phyloP scores from a whole-genome alignment of 2,329 filamentous ascomycete species.

The Ceratocystis alfenasii region DNA sequence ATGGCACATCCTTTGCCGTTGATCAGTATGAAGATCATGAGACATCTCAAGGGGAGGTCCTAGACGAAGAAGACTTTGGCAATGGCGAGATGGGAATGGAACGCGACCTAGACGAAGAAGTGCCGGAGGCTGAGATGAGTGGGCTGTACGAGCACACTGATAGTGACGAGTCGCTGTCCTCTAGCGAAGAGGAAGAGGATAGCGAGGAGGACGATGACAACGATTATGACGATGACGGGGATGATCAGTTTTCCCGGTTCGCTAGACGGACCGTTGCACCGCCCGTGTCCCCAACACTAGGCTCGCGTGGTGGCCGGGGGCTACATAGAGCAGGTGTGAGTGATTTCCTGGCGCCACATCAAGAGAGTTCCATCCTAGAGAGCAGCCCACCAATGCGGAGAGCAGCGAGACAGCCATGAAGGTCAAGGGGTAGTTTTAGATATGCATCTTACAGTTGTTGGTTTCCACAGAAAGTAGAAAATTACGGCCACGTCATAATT shows the following conservation, averaged over 20 bases:
- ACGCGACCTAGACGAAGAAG: constrained; percentile 58
- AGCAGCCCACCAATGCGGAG: constrained; percentile 36
- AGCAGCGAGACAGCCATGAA: constrained; percentile 11
- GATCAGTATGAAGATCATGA: constrained; percentile 16
- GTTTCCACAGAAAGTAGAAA: neutral
- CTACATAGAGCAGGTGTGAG: constrained; percentile 45
- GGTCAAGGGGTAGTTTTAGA: neutral
- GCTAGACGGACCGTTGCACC: constrained; percentile 25
- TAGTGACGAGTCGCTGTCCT: constrained; percentile 52
- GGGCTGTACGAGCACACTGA: constrained; percentile 67
- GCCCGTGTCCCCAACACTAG: constrained; percentile 32
- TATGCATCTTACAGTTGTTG: too few relatives aligned
- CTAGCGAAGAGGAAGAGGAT: constrained; percentile 35
- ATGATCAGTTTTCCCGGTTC: constrained; percentile 18
- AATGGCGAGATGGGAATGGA: constrained; percentile 45
- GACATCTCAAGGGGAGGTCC: constrained; percentile 37
- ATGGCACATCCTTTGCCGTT: constrained; percentile 34
- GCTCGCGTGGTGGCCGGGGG: constrained; percentile 26
- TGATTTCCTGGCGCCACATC: constrained; percentile 39
- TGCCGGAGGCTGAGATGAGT: constrained; percentile 48
- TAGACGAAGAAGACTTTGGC: constrained; percentile 50
- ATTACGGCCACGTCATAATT: neutral
- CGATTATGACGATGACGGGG: constrained; percentile 42
- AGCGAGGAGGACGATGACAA: constrained; percentile 51
- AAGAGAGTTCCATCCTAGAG: constrained; percentile 46